These are phyloP conservation scores for Otatea glauca DNA, from an alignment of 176 grass and related monocot genomes.

Conservation along the genomic window DNA sequence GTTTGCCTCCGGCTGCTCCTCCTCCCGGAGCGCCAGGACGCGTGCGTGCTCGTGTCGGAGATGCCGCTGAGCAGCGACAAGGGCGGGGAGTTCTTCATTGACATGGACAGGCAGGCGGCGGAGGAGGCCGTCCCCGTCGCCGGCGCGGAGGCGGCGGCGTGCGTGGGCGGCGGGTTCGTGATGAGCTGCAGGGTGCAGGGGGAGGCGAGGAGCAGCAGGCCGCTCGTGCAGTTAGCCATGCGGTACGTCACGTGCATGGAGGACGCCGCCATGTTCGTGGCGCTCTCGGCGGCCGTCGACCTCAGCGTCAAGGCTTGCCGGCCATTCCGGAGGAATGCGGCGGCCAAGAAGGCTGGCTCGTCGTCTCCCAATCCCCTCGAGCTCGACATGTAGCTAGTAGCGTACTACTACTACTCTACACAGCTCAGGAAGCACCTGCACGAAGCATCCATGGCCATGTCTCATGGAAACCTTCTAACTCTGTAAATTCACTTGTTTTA, in stretches of 20 bases:
- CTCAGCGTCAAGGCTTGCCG: slow-evolving; percentile 93
- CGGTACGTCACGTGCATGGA: slow-evolving; percentile 75
- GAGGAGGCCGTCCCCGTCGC: too few relatives aligned
- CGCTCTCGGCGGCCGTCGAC: slow-evolving; percentile 84
- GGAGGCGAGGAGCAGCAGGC: slow-evolving; percentile 59
- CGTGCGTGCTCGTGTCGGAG: slow-evolving; percentile 76
- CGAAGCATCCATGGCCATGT: background rate
- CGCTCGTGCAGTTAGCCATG: slow-evolving; percentile 71
- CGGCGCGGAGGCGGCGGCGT: background rate
- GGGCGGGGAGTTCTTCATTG: slow-evolving; percentile 87
- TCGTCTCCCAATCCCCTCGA: slow-evolving; percentile 45
- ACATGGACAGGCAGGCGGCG: slow-evolving; percentile 54
- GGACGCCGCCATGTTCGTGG: slow-evolving; percentile 87
- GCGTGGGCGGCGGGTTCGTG: slow-evolving; percentile 65
- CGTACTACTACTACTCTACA: background rate
- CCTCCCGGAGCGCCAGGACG: slow-evolving; percentile 70
- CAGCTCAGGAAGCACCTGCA: background rate
- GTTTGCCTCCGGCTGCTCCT: slow-evolving; percentile 60
- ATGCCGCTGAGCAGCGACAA: slow-evolving; percentile 57
- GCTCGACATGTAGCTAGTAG: slow-evolving; percentile 40
- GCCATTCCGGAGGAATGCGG: slow-evolving; percentile 63
- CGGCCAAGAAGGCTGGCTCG: slow-evolving; percentile 40
- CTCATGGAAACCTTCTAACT: slow-evolving; percentile 16
- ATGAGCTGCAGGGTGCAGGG: slow-evolving; percentile 83
- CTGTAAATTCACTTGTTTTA: slow-evolving; percentile 53